Evolutionary conservation across 2,329 filamentous ascomycete genomes (phyloP).

Genomic region (Graphilbum fragrans): DNA sequence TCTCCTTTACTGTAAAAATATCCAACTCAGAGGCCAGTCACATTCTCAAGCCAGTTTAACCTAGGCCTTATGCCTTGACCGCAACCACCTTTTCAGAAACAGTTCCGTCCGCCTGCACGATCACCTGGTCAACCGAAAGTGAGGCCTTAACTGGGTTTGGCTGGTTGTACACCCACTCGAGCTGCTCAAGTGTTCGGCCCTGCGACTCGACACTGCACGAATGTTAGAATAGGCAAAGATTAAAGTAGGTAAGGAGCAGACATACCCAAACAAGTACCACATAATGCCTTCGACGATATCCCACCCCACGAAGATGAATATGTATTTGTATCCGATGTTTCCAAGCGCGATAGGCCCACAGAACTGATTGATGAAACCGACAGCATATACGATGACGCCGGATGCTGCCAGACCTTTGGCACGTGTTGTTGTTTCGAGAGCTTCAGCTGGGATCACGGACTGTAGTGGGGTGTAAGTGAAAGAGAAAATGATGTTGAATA

Average conservation of each 20-base stretch:
- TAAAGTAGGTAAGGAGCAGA: conserved; percentile 8
- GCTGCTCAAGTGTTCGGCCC: conserved; percentile 34
- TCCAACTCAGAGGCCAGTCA: no score
- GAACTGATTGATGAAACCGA: conserved; percentile 37
- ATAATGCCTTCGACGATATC: conserved; percentile 26
- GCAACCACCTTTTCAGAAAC: conserved; percentile 35
- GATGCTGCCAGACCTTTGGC: conserved; percentile 33
- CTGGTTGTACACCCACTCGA: conserved; percentile 37
- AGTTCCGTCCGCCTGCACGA: conserved; percentile 30
- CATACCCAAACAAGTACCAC: conserved; percentile 26
- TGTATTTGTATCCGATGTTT: conserved; percentile 29
- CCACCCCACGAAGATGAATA: conserved; percentile 36
- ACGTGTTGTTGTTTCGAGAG: conserved; percentile 33
- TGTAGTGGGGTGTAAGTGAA: conserved; percentile 38
- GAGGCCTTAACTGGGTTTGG: conserved; percentile 37
- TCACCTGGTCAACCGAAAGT: conserved; percentile 31
- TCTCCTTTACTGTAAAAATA: no score
- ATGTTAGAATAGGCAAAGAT: neutral
- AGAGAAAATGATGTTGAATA: conserved; percentile 36
- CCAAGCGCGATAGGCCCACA: conserved; percentile 30
- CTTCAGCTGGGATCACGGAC: conserved; percentile 32
- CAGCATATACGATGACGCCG: conserved; percentile 29
- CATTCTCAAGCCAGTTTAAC: no score
- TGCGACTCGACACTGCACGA: conserved; percentile 31
- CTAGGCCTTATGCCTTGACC: no score